These are phyloP conservation scores for Calocybe cyanea DNA, from an alignment of 768 basidiomycete genomes.

Conservation along the genomic window DNA sequence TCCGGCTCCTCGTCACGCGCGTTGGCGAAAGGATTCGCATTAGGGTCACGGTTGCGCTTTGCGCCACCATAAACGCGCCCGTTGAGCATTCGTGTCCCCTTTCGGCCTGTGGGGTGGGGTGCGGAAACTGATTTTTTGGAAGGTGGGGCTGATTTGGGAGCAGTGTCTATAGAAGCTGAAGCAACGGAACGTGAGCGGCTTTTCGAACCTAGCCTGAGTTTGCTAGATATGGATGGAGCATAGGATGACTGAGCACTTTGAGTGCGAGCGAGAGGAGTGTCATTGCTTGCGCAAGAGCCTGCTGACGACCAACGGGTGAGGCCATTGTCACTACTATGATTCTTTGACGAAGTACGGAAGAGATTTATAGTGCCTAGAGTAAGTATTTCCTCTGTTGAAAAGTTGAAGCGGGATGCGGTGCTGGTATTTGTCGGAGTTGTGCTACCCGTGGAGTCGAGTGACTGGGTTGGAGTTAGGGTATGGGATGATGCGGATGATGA, in stretches of 20 bases:
- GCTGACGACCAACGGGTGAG: slow-evolving; percentile 28
- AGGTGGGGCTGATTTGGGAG: background rate
- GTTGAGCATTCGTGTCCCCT: slow-evolving; percentile 71
- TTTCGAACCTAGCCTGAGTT: slow-evolving; percentile 13
- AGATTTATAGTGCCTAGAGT: slow-evolving; percentile 36
- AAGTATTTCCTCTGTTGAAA: slow-evolving; percentile 31
- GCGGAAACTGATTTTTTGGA: background rate
- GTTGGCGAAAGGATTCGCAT: slow-evolving; percentile 59
- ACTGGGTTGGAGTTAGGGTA: slow-evolving; percentile 36
- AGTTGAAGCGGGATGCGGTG: slow-evolving; percentile 15
- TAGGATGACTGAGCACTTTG: slow-evolving; percentile 30
- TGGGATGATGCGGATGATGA: slow-evolving; percentile 21
- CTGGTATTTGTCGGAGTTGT: slow-evolving; percentile 16
- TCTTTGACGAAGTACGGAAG: slow-evolving; percentile 32
- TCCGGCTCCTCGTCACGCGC: slow-evolving; percentile 68
- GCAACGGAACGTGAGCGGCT: background rate
- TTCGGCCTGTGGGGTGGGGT: slow-evolving; percentile 20
- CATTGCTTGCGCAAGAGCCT: slow-evolving; percentile 13
- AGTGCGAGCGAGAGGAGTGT: slow-evolving; percentile 28
- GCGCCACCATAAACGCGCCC: slow-evolving; percentile 74
- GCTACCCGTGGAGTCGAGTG: slow-evolving; percentile 23
- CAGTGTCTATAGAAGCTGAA: background rate
- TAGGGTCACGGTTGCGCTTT: slow-evolving; percentile 18
- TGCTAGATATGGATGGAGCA: slow-evolving; percentile 19
- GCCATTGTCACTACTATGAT: slow-evolving; percentile 15